phyloP scores from a whole-genome alignment of 805 yeast species.

The Yamadazyma scolyti region DNA sequence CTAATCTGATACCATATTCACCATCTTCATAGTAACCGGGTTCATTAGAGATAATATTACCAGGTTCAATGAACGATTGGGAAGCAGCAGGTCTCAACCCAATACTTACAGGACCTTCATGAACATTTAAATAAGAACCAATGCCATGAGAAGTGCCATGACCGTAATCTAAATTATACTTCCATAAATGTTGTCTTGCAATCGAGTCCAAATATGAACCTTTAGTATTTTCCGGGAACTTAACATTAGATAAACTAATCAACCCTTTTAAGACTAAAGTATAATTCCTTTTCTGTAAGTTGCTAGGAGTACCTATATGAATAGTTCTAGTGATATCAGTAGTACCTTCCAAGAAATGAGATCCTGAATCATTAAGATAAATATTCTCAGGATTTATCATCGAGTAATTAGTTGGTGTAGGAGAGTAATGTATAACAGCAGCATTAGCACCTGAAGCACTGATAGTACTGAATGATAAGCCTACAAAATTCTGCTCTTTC shows the following conservation, averaged over 20 bases:
- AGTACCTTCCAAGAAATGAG: slow-evolving; percentile 88
- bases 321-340: slow-evolving; percentile 63
- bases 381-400: slow-evolving; percentile 58
- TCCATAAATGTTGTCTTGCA: slow-evolving; percentile 60
- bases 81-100: slow-evolving; percentile 52
- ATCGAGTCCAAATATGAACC: slow-evolving; percentile 53
- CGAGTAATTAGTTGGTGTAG: slow-evolving; percentile 40
- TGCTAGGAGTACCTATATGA: slow-evolving; percentile 47
- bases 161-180: slow-evolving; percentile 52
- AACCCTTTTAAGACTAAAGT: slow-evolving; percentile 60
- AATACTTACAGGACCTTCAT: slow-evolving; percentile 63
- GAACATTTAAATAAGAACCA: slow-evolving; percentile 59
- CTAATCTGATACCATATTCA: slow-evolving; percentile 57
- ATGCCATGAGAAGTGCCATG: slow-evolving; percentile 69
- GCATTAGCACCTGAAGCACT: slow-evolving; percentile 76
- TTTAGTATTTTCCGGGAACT: slow-evolving; percentile 53
- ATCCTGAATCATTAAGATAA: slow-evolving; percentile 84
- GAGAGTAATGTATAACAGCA: slow-evolving; percentile 73
- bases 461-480: slow-evolving; percentile 70
- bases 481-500: slow-evolving; percentile 48
- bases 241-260: slow-evolving; percentile 44
- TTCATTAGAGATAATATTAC: slow-evolving; percentile 56
- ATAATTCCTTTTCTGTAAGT: slow-evolving; percentile 46
- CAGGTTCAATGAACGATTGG: slow-evolving; percentile 41
- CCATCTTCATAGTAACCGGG: slow-evolving; percentile 63